Percentiles rank a stretch among this genome's conserved stretches.
These are phyloP conservation scores for Fusarium chuoi DNA, from an alignment of 2,329 filamentous ascomycete genomes.

Conservation along the genomic window DNA sequence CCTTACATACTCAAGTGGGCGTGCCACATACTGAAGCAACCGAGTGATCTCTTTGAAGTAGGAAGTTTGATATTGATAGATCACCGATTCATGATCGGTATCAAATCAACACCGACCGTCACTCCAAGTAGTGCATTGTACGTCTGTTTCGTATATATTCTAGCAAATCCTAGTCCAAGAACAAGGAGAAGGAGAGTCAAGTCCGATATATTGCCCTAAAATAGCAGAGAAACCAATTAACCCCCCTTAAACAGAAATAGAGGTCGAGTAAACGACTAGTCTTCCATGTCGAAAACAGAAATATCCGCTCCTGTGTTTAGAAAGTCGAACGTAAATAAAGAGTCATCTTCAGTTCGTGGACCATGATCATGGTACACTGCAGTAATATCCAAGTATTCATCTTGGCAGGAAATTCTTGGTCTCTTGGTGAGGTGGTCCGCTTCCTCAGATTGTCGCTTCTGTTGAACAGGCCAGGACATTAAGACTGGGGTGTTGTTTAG, in stretches of 20 bases:
- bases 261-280: constrained; percentile 6
- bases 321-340: constrained; percentile 41
- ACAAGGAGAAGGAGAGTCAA: not conserved
- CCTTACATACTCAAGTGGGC: not conserved
- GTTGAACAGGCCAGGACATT: constrained; percentile 31
- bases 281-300: constrained; percentile 39
- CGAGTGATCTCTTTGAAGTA: not conserved
- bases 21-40: not conserved
- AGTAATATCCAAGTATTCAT: constrained; percentile 39
- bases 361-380: constrained; percentile 34
- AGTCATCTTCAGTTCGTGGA: constrained; percentile 35
- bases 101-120: not conserved
- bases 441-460: constrained; percentile 37
- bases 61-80: not conserved
- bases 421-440: constrained; percentile 30
- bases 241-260: no score
- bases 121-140: not conserved
- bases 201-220: not conserved
- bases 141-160: not conserved
- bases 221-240: not conserved
- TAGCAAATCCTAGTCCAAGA: not conserved
- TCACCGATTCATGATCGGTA: not conserved
- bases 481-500: not conserved
- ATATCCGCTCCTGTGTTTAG: constrained; percentile 34
- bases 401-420: constrained; percentile 31